Evolutionary conservation across 2,329 filamentous ascomycete genomes (phyloP).

Genomic region (Thelonectria blattea): DNA sequence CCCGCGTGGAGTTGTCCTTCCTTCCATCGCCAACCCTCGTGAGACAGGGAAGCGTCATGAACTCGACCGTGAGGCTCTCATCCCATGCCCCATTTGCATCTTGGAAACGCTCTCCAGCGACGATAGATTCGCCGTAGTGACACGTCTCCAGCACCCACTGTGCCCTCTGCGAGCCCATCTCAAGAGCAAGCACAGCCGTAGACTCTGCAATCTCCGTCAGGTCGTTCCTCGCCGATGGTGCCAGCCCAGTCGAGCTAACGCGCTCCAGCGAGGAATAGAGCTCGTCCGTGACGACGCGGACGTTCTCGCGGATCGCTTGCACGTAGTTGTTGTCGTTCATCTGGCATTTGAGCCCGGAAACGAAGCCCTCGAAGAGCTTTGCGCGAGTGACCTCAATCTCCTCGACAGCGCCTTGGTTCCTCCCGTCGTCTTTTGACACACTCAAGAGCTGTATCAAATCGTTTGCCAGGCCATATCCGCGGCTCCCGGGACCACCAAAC

Average conservation of each 20-base stretch:
- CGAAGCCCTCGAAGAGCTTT: neutral
- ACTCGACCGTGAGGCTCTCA: neutral
- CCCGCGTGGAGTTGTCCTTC: neutral
- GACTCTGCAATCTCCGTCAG: neutral
- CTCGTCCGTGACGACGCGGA: neutral
- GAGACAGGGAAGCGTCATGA: neutral
- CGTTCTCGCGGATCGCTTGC: neutral
- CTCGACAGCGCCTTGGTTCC: neutral
- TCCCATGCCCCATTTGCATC: neutral
- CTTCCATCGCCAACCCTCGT: neutral
- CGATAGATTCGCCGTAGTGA: neutral
- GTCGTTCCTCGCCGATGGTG: neutral
- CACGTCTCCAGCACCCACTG: neutral
- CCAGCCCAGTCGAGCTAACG: neutral
- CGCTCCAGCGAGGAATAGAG: neutral
- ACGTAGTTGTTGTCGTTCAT: neutral
- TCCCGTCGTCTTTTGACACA: neutral
- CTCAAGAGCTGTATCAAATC: neutral
- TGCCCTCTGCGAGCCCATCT: constrained; percentile 13
- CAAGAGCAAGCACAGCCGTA: neutral
- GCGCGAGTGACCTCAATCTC: neutral
- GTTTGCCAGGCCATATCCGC: neutral
- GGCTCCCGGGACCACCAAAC: neutral
- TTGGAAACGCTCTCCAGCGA: neutral
- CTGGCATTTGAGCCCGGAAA: neutral